Conservation (phyloP, 352 stramenopile species). For the Pseudoperonospora humuli region DNA sequence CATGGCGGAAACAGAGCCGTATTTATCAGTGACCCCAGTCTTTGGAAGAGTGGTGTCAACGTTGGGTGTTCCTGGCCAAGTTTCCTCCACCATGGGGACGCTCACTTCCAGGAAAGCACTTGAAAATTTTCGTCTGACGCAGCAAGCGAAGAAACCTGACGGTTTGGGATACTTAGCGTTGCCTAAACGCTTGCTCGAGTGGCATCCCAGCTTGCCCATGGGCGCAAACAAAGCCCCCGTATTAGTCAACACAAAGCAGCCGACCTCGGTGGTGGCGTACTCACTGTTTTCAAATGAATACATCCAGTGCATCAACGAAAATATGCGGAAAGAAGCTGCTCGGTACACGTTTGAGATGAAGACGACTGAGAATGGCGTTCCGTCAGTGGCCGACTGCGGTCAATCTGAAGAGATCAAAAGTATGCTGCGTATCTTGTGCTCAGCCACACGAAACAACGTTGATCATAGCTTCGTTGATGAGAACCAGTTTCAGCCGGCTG, state of each 20-base stretch:
- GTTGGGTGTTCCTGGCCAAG: slow-evolving; percentile 30
- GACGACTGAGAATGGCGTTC: slow-evolving; percentile 25
- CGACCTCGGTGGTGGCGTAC: slow-evolving; percentile 81
- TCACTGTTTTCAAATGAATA: slow-evolving; percentile 81
- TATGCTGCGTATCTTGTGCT: slow-evolving; percentile 66
- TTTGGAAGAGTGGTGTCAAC: slow-evolving; percentile 19
- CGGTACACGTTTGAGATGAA: slow-evolving; percentile 30
- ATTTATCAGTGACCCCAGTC: slow-evolving; percentile 1
- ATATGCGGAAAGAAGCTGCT: slow-evolving; percentile 45
- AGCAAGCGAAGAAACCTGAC: slow-evolving; percentile 55
- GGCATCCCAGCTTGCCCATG: slow-evolving; percentile 68
- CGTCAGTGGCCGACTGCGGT: slow-evolving; percentile 13
- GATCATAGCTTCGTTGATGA: slow-evolving; percentile 83
- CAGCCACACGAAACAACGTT: slow-evolving; percentile 66
- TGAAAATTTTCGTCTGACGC: slow-evolving; percentile 53
- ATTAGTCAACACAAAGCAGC: slow-evolving; percentile 70
- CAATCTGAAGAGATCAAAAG: slow-evolving; percentile 24
- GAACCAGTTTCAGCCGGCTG: slow-evolving; percentile 73
- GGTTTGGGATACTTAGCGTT: slow-evolving; percentile 65
- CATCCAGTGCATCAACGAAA: slow-evolving; percentile 63
- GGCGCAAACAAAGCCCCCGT: slow-evolving; percentile 68
- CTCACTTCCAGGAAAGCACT: slow-evolving; percentile 51
- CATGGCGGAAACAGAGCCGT: slow-evolving; percentile 25
- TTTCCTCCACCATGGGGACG: slow-evolving; percentile 58
- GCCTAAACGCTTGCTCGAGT: slow-evolving; percentile 69